These are phyloP conservation scores for Pistacia integerrima DNA, from an alignment of 345 rosid genomes.

Conservation along the genomic window DNA sequence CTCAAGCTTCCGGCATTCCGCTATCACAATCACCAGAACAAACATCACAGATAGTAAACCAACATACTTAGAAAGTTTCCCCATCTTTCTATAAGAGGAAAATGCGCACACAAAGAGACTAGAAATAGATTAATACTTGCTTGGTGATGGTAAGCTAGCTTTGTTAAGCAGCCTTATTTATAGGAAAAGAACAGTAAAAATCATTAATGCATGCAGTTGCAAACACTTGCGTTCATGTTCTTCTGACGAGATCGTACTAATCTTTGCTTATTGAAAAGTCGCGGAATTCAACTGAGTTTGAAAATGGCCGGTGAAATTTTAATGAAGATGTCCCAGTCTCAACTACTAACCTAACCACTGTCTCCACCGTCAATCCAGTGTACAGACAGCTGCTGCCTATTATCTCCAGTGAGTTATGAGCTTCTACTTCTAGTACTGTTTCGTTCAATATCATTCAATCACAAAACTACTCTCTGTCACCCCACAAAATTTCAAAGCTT, in stretches of 20 bases:
- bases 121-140: neutral
- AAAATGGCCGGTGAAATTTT: constrained; percentile 14
- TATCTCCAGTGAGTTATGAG: neutral
- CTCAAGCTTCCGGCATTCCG: constrained; percentile 39
- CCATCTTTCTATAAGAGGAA: constrained; percentile 23
- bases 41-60: constrained; percentile 23
- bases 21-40: constrained; percentile 36
- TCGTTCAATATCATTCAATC: no score
- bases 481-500: neutral
- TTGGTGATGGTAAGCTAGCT: neutral
- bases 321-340: constrained; percentile 22
- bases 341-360: constrained; percentile 17
- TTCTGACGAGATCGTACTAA: neutral
- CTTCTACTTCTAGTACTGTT: neutral
- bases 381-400: neutral
- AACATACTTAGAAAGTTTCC: constrained; percentile 18
- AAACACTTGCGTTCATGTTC: neutral
- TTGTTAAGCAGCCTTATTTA: constrained; percentile 5
- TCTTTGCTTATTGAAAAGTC: neutral
- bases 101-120: no score
- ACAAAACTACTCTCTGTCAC: neutral
- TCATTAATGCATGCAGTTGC: constrained; percentile 25
- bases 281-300: constrained; percentile 27
- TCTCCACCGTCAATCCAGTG: constrained; percentile 9
- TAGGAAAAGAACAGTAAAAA: neutral